Evolutionary conservation across 768 basidiomycete species (phyloP).

Genomic region (Serendipita sp.): DNA sequence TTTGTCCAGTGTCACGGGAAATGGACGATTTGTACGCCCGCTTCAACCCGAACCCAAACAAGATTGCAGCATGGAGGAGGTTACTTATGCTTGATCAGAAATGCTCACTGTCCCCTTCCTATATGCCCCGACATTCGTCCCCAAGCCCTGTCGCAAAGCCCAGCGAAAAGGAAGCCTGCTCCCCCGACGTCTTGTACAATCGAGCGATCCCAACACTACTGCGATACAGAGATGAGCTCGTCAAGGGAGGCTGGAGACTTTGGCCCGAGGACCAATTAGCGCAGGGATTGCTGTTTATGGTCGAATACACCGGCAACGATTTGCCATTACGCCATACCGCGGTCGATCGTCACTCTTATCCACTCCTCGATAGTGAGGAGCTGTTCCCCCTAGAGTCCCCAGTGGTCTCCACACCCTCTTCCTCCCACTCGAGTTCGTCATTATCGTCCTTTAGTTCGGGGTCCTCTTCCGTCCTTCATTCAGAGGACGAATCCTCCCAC

Average conservation of each 20-base stretch:
- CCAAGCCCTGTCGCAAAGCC: background rate
- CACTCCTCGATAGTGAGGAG: background rate
- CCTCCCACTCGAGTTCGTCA: background rate
- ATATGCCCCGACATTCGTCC: background rate
- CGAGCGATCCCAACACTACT: background rate
- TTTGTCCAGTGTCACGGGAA: background rate
- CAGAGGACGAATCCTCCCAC: background rate
- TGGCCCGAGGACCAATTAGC: background rate
- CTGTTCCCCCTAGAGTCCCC: no score
- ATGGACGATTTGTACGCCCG: background rate
- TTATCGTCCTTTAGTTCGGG: background rate
- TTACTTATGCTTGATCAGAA: background rate
- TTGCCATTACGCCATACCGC: background rate
- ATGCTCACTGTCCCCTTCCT: background rate
- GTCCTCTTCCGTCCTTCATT: background rate
- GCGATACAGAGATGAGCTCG: background rate
- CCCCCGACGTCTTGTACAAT: background rate
- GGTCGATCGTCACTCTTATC: background rate
- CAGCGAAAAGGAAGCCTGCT: background rate
- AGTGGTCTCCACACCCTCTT: background rate
- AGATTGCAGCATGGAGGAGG: background rate
- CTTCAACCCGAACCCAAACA: constrained; percentile 1
- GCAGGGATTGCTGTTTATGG: background rate
- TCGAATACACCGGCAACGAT: background rate
- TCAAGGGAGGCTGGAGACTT: background rate